Evolutionary conservation across 441 rosid genomes (phyloP).

Genomic region (Bocquillonia castaneifolia): DNA sequence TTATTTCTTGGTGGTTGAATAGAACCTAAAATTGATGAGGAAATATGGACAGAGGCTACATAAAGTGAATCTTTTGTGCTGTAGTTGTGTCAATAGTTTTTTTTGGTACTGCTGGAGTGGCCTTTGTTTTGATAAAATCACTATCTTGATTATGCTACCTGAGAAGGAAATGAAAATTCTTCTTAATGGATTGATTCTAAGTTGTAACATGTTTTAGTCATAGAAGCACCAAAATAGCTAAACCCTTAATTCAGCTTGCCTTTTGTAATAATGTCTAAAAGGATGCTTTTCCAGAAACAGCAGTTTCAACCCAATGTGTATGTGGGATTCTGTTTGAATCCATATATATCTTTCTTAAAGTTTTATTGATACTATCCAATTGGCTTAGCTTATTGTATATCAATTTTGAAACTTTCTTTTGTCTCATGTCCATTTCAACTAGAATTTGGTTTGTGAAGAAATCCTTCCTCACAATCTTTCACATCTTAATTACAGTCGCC

Average conservation of each 20-base stretch:
- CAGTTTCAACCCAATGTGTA: neutral
- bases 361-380: neutral
- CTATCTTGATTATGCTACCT: neutral
- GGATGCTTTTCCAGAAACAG: neutral
- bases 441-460: slow-evolving; percentile 4
- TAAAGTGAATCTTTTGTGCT: neutral
- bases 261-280: neutral
- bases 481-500: neutral
- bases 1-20: neutral
- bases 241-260: neutral
- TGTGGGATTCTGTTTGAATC: neutral
- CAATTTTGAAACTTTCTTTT: neutral
- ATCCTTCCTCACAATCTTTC: neutral
- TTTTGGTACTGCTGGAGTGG: neutral
- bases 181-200: too few species aligned
- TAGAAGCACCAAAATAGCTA: neutral
- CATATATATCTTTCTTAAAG: neutral
- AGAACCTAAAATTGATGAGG: neutral
- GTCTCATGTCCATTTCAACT: neutral
- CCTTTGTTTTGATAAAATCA: neutral
- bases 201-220: neutral
- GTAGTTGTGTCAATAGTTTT: neutral
- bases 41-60: neutral
- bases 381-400: neutral
- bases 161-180: neutral